Base-by-base conservation (phyloP, 306 rosid genomes). In the Hippophae tibetana region DNA sequence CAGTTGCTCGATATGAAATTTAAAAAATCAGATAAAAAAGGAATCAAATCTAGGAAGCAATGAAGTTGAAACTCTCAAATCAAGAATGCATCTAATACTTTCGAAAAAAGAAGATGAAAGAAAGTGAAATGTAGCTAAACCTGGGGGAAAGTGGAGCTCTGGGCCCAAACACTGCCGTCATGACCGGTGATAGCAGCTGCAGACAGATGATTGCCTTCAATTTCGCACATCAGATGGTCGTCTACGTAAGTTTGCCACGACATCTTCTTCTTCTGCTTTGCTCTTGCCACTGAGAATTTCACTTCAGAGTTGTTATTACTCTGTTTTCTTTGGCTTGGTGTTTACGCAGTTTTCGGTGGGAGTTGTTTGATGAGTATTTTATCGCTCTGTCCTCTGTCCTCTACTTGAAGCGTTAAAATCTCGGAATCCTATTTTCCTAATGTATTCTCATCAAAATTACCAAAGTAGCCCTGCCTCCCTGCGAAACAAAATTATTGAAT, bases 171-270 rank as follows among this genome's bases (percentile, higher is more conserved):
- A 68, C 80, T 83, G 47, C 96, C 96, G 63, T 85, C 94, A 0
- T 64, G 90, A 68, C 94, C 96, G 70, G 85, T 13, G 70, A 89
- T 89, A 53, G 96, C 96, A 0, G 96, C 88, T 43, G 84, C 65
- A 43, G 67, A 52, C 71, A 89, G 88, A 63, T 62, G 80, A 43
- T 85, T 74, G 9, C 89, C 89, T 18, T 87, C 96, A 27, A 84
- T 82, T 0, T 89, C 96, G 70, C 96, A 89, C 62, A 89, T 62
- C 52, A 89, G 84, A 65, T 89, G 96, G 3, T 89, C 96, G 50
- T 89, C 96, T 5, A 89, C 94, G 56, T 89, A 89, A 5, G 84
- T n/a, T 66, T 89, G 94, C 96, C 94, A 89, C 86, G 96, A 89
- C 96, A 89, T 87, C 73, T 59, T 65, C 31, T 26, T 42, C 40